Conservation (phyloP, 2,329 filamentous ascomycete genomes). For the Dactylonectria estremocensis region DNA sequence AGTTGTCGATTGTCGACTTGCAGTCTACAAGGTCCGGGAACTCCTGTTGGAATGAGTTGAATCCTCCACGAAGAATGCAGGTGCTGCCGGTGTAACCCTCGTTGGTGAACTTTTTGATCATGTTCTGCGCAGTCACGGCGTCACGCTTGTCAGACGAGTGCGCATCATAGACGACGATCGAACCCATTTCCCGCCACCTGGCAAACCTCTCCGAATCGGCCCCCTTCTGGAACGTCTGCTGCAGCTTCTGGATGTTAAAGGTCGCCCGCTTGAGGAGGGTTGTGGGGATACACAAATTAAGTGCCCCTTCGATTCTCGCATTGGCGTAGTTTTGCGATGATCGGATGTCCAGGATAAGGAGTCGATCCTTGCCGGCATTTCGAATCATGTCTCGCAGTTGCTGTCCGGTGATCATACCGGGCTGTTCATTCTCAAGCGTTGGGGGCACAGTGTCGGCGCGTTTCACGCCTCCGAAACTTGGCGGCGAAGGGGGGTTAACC, state of each 20-base stretch:
- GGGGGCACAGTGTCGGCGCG: conserved; percentile 69
- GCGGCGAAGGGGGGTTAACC: conserved; percentile 56
- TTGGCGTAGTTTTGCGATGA: conserved; percentile 86
- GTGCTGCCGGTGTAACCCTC: conserved; percentile 85
- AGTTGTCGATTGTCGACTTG: conserved; percentile 54
- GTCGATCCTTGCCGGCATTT: conserved; percentile 53
- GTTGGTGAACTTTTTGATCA: conserved; percentile 90
- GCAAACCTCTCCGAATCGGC: conserved; percentile 81
- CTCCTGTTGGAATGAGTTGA: conserved; percentile 78
- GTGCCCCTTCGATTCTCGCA: conserved; percentile 82
- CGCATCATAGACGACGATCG: conserved; percentile 91
- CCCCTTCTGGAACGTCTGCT: conserved; percentile 85
- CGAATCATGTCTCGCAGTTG: conserved; percentile 72
- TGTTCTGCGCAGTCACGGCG: conserved; percentile 84
- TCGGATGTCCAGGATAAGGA: conserved; percentile 87
- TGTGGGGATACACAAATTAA: conserved; percentile 96
- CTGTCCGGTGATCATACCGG: conserved; percentile 67
- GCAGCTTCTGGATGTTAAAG: conserved; percentile 89
- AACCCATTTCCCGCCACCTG: conserved; percentile 80
- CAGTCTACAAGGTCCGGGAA: conserved; percentile 77
- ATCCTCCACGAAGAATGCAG: conserved; percentile 86
- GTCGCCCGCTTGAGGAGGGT: conserved; percentile 92
- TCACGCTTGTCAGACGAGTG: conserved; percentile 85
- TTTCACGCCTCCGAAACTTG: conserved; percentile 41
- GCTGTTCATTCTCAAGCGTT: conserved; percentile 61